Evolutionary conservation across 148 eudicot species (phyloP), one percentile per base, ranked within the genome.

Genomic region (Silene conica): DNA sequence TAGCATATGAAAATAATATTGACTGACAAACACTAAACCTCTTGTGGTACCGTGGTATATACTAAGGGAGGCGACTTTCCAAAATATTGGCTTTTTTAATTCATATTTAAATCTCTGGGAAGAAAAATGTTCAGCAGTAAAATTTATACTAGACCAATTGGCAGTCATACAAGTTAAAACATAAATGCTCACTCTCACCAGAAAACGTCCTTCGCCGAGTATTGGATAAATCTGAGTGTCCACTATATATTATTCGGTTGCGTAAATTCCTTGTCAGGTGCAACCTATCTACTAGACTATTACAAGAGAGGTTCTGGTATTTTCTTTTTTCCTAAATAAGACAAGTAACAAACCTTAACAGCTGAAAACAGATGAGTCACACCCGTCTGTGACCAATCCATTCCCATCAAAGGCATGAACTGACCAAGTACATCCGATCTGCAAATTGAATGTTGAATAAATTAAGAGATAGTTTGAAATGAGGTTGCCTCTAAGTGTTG

Each of bases 351-450:
- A 46, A 95, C 99, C 99, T 95, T 90, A 77, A 95, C 90, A 76
- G 97, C 99, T 63, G 97, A 86, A 82, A 85, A 95, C 28, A 95
- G 94, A 89, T 92, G 91, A 73, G 99, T 80, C 73, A 95, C 99
- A 84, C 99, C 99, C 63, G 85, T 87, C 56, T 95, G 99, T 43
- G 98, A 92, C 99, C 99, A 95, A 77, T 95, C 99, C 77, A 84
- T 73, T 70, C 99, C 99, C 82, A 95, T 88, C 92, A 85, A 80
- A 77, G 99, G 99, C 99, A 95, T 95, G 83, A 95, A 87, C 73
- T 95, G 99, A 72, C 99, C 97, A 72, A 95, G 92, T 79, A 95
- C 92, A 82, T 95, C 99, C 26, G 99, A 95, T 79, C 99, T 95
- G 88, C 54, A 74, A 65, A 70, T 43, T 8, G 62, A 62, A 72